phyloP scores from a whole-genome alignment of 2,329 filamentous ascomycete genomes.

The Phyllachora maydis region DNA sequence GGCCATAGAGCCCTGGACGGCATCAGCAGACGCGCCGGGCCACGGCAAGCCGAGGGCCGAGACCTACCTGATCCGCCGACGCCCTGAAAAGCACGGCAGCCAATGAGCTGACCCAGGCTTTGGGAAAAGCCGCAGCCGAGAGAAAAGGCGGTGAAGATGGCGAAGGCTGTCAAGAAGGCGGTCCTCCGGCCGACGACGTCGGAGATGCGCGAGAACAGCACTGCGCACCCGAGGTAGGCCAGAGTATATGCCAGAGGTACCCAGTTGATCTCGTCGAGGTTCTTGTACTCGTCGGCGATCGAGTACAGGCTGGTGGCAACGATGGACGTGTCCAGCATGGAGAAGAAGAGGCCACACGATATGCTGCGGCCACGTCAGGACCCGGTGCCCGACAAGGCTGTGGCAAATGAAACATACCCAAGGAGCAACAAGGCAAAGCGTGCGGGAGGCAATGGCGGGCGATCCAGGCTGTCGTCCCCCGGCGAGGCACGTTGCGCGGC shows the following conservation, averaged over 20 bases:
- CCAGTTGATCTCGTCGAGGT: constrained; percentile 25
- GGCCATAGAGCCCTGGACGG: constrained; percentile 23
- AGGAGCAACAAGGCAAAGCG: no score
- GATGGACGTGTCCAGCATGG: constrained; percentile 37
- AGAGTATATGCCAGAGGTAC: constrained; percentile 34
- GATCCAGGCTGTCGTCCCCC: no score
- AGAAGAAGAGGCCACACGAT: constrained; percentile 28
- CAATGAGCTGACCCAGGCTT: constrained; percentile 23
- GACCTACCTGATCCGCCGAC: constrained; percentile 25
- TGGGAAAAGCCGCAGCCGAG: constrained; percentile 28
- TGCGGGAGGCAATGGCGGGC: no score
- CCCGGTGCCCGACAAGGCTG: constrained; percentile 1
- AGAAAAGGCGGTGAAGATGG: constrained; percentile 34
- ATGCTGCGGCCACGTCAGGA: no score
- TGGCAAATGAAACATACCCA: no score
- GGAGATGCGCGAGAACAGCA: constrained; percentile 30
- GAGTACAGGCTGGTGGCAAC: constrained; percentile 34
- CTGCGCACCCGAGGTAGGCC: constrained; percentile 33
- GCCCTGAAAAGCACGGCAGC: constrained; percentile 26
- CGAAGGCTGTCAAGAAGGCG: constrained; percentile 26
- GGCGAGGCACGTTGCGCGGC: no score
- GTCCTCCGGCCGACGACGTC: constrained; percentile 31
- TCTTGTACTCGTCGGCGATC: constrained; percentile 29
- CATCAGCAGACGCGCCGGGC: neutral
- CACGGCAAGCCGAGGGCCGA: neutral